Evolutionary conservation across 2,329 filamentous ascomycete genomes (phyloP), one percentile per base, ranked within the genome.

Genomic region (Pseudogymnoascus sp.): DNA sequence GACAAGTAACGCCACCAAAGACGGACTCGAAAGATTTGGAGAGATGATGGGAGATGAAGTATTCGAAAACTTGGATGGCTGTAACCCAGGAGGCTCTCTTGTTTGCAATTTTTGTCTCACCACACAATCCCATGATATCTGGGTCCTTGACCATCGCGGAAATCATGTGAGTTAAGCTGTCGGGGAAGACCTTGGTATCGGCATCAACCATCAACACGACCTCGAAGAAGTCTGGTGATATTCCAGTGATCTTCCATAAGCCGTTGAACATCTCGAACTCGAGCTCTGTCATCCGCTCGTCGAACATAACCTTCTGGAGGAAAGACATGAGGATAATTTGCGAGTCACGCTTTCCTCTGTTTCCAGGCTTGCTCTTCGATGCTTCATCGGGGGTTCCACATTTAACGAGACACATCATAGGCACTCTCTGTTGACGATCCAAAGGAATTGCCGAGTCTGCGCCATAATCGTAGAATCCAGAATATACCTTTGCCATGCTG

Each of bases 251-350:
- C 76, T 96, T 96, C 93, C 93, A 99, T 67, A 99, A 83, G 62
- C 95, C 95, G 74, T 98, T 99, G 81, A 99, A 99, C 90, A 99
- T 98, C 74, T 99, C 95, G 73, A 92, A 99, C 76, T 99, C 95
- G 61, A 99, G 88, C 76, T 99, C 93, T 16, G 96, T 99, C 95
- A 99, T 99, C 66, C 95, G 90, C 78, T 99, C 96, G 75, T 99
- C 95, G 72, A 99, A 99, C 95, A 99, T 99, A 73, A 99, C 95
- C 80, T 99, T 99, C 75, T 99, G 95, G 69, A 99, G 80, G 83
- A 99, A 99, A 4, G 93, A 97, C 95, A 99, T 99, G 68, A 99
- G 83, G 70, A 99, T 95, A 72, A 99, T 97, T 76, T 99, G 95
- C 80, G 91, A 96, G 82, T 99, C 95, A 74, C 95, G 91, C 82